Conservation (phyloP, 2,329 filamentous ascomycete genomes). For the Aureobasidium musti region DNA sequence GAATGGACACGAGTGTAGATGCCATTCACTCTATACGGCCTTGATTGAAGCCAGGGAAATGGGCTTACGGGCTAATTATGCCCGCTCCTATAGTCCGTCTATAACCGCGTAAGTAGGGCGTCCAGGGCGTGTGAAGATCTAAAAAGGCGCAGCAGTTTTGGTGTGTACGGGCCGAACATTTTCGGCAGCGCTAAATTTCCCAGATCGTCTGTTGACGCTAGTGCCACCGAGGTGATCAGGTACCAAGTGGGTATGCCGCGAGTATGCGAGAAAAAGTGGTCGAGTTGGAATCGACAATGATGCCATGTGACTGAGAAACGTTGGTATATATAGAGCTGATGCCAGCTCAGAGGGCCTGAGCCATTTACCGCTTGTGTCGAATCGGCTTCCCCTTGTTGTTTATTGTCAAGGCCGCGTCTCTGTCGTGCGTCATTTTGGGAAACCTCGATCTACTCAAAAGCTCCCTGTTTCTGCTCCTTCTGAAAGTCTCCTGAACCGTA, state of each 20-base stretch:
- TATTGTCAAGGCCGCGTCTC: conserved; percentile 9
- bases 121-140: conserved; percentile 9
- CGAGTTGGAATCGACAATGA: conserved; percentile 17
- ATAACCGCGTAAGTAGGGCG: conserved; percentile 16
- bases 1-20: not conserved
- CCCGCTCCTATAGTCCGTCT: conserved; percentile 2
- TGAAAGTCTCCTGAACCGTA: conserved; percentile 13
- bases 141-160: conserved; percentile 26
- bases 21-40: not conserved
- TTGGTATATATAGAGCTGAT: conserved; percentile 20
- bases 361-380: conserved; percentile 25
- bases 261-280: conserved; percentile 24
- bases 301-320: conserved; percentile 28
- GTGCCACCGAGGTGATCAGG: conserved; percentile 16
- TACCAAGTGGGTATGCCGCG: conserved; percentile 27
- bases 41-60: not conserved
- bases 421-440: conserved; percentile 11
- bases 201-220: conserved; percentile 25
- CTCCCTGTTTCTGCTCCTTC: conserved; percentile 8
- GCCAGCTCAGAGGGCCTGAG: conserved; percentile 22
- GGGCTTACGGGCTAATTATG: not conserved
- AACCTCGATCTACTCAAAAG: conserved; percentile 7
- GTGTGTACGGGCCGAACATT: conserved; percentile 17
- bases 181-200: conserved; percentile 28
- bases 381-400: conserved; percentile 6